A percentile compares a stretch with the other conserved stretches of the same genome.
Conservation (phyloP, 2,329 filamentous ascomycete species). For the Cladosporium oxysporum region DNA sequence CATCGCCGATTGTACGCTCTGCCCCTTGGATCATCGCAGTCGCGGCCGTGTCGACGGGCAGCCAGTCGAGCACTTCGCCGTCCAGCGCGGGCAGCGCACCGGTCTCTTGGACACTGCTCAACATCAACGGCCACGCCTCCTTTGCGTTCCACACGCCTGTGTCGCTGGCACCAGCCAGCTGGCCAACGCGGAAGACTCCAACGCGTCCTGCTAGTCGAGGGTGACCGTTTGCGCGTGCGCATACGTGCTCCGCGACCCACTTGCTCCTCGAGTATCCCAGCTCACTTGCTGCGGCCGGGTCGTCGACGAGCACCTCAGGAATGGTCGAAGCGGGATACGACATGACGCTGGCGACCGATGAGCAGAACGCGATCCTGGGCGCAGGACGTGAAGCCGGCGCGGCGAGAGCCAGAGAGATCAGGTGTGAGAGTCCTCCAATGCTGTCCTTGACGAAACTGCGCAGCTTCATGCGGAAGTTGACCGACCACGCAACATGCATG, state of each 20-base stretch:
- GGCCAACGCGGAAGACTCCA: slow-evolving; percentile 50
- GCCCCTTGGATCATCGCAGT: slow-evolving; percentile 44
- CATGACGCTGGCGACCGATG: slow-evolving; percentile 52
- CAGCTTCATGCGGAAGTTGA: slow-evolving; percentile 63
- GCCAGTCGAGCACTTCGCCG: slow-evolving; percentile 45
- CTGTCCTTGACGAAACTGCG: slow-evolving; percentile 57
- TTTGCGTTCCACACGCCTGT: slow-evolving; percentile 51
- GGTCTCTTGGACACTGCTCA: slow-evolving; percentile 44
- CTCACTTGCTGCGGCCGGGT: slow-evolving; percentile 47
- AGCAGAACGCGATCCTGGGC: slow-evolving; percentile 53
- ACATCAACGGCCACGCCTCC: slow-evolving; percentile 54
- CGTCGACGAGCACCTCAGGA: slow-evolving; percentile 44
- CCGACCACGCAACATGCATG: slow-evolving; percentile 65
- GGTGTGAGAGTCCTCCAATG: slow-evolving; percentile 52
- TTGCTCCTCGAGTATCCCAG: slow-evolving; percentile 60
- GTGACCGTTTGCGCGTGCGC: slow-evolving; percentile 41
- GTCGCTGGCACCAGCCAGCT: slow-evolving; percentile 48
- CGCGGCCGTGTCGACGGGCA: slow-evolving; percentile 51
- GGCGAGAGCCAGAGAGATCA: slow-evolving; percentile 49
- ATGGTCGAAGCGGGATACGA: slow-evolving; percentile 36
- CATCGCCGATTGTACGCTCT: slow-evolving; percentile 30
- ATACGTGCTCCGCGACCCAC: slow-evolving; percentile 61
- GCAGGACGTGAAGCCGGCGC: slow-evolving; percentile 30
- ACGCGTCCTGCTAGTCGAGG: slow-evolving; percentile 40
- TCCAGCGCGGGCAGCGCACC: slow-evolving; percentile 45